These are phyloP conservation scores for Coemansia sp. DNA, from an alignment of 192 early-diverging fungal species.

Conservation along the genomic window DNA sequence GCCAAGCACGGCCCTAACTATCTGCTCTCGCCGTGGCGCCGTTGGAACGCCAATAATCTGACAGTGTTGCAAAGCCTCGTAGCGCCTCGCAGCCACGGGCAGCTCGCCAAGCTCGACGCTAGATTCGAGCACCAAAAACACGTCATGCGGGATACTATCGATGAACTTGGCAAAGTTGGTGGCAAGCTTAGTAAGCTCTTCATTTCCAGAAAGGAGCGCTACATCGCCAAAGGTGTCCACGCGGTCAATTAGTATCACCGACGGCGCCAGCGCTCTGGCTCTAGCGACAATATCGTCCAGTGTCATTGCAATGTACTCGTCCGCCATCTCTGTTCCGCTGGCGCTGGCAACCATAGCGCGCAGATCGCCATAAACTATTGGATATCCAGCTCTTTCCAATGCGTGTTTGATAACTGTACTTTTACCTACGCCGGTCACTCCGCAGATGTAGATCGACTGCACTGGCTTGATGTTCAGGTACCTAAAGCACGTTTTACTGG, in stretches of 20 bases:
- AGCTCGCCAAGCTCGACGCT: conserved; percentile 21
- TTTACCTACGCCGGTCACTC: conserved; percentile 41
- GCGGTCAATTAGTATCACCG: conserved; percentile 29
- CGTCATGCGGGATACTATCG: conserved; percentile 21
- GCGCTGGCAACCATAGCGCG: conserved; percentile 30
- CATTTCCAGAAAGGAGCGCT: conserved; percentile 15
- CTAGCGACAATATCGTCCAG: conserved; percentile 22
- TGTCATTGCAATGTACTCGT: conserved; percentile 35
- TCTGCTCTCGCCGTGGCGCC: conserved; percentile 26
- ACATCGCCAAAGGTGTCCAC: conserved; percentile 29
- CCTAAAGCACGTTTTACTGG: conserved; percentile 9
- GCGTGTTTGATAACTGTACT: conserved; percentile 25
- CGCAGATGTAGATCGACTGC: conserved; percentile 24
- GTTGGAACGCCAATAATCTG: conserved; percentile 20
- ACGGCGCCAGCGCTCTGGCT: conserved; percentile 25
- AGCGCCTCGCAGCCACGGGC: conserved; percentile 23
- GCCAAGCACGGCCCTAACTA: conserved; percentile 9
- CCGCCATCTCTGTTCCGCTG: conserved; percentile 33
- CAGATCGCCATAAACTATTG: conserved; percentile 24
- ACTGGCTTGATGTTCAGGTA: conserved; percentile 24
- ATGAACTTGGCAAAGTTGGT: conserved; percentile 27
- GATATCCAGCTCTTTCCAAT: conserved; percentile 15
- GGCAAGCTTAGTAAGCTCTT: conserved; percentile 15
- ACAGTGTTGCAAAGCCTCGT: conserved; percentile 26
- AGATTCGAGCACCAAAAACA: conserved; percentile 42